Conservation (phyloP, 2,329 filamentous ascomycete species). For the Epichloe brachyelytri region DNA sequence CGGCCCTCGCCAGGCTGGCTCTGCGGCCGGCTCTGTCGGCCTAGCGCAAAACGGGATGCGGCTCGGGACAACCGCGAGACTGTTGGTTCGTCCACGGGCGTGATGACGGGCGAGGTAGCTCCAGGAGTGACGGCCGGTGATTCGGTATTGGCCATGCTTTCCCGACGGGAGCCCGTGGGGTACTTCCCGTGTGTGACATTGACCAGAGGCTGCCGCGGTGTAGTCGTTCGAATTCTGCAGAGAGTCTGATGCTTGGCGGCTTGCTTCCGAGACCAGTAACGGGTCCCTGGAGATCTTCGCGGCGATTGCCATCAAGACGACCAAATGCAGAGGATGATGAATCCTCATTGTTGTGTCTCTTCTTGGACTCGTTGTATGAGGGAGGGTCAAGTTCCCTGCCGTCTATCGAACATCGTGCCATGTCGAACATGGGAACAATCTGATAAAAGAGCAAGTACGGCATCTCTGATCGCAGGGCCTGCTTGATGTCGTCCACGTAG, state of each 20-base stretch:
- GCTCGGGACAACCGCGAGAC: constrained; percentile 43
- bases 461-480: constrained; percentile 71
- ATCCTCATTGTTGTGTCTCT: constrained; percentile 19
- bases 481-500: constrained; percentile 63
- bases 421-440: constrained; percentile 73
- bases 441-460: constrained; percentile 95
- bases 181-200: constrained; percentile 21
- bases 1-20: constrained; percentile 47
- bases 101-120: constrained; percentile 24
- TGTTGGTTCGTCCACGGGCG: constrained; percentile 40
- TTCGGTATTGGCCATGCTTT: constrained; percentile 38
- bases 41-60: constrained; percentile 39
- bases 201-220: constrained; percentile 34
- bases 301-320: constrained; percentile 6
- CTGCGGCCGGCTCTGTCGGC: constrained; percentile 37
- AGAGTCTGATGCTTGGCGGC: constrained; percentile 40
- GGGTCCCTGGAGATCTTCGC: constrained; percentile 13
- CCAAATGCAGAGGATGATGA: constrained; percentile 3
- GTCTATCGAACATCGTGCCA: constrained; percentile 35
- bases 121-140: constrained; percentile 26
- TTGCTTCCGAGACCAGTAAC: constrained; percentile 19
- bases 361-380: constrained; percentile 42
- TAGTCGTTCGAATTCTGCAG: constrained; percentile 38
- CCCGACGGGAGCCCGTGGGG: constrained; percentile 30
- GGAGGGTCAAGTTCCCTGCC: constrained; percentile 39